A percentile compares a stretch with the other conserved stretches of the same genome.
Evolutionary conservation across 345 rosid genomes (phyloP).

Genomic region (Camelina hispida): DNA sequence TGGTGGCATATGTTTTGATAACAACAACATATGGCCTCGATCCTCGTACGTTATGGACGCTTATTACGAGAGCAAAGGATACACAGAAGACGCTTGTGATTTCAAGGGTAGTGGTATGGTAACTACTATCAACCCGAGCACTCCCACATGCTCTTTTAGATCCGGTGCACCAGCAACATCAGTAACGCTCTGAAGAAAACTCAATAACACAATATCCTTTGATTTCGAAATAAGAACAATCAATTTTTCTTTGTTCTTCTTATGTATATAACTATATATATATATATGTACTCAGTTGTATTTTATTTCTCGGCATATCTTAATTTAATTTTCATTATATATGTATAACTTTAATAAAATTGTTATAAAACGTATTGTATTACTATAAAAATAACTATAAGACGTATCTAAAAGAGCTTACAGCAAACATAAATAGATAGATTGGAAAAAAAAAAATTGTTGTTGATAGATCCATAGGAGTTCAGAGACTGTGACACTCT

Average conservation of each 20-base stretch:
- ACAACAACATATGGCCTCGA: conserved; percentile 60
- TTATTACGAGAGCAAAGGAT: conserved; percentile 68
- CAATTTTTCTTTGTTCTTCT: not conserved
- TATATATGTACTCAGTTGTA: too few species aligned
- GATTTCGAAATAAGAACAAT: not conserved
- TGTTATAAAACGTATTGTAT: too few species aligned
- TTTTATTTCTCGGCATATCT: too few species aligned
- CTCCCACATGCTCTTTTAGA: not conserved
- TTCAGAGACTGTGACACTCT: too few species aligned
- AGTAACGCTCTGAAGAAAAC: not conserved
- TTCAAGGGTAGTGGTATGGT: conserved; percentile 72
- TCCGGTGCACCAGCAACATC: not conserved
- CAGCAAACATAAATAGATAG: too few species aligned
- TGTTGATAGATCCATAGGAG: too few species aligned
- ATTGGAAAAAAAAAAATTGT: too few species aligned
- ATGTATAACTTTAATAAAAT: too few species aligned
- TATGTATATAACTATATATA: too few species aligned
- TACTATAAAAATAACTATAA: too few species aligned
- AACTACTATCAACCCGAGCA: conserved; percentile 52
- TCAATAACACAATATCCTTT: not conserved
- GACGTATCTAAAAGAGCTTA: too few species aligned
- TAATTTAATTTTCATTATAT: too few species aligned
- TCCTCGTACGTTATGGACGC: conserved; percentile 76
- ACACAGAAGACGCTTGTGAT: conserved; percentile 57
- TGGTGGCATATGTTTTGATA: conserved; percentile 61